Percentiles rank a stretch among this genome's conserved stretches.
Conservation (phyloP, 1,284 basidiomycete species). For the Cryptococcus sp. region DNA sequence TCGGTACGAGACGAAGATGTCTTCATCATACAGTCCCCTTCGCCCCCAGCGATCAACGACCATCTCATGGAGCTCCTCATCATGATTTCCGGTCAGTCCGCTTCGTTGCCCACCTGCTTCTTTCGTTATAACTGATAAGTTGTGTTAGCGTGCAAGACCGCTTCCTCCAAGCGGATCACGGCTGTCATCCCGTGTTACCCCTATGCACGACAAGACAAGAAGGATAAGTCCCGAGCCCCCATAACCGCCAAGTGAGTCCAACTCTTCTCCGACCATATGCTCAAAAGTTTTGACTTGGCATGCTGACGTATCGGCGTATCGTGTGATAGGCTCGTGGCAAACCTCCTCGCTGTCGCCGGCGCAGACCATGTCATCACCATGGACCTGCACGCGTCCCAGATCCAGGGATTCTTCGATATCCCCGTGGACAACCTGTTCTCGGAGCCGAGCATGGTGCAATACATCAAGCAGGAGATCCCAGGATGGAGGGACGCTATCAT, state of each 20-base stretch:
- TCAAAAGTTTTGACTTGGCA: background rate
- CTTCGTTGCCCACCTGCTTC: no score
- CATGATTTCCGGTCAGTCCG: constrained; percentile 54
- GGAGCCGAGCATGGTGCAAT: constrained; percentile 81
- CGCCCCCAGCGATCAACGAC: constrained; percentile 55
- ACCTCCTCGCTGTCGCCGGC: constrained; percentile 94
- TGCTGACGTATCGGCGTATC: background rate
- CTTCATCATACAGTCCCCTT: constrained; percentile 82
- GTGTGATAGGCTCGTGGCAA: constrained; percentile 68
- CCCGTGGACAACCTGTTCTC: constrained; percentile 96
- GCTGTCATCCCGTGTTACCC: constrained; percentile 98
- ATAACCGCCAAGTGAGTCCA: constrained; percentile 82
- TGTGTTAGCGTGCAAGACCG: constrained; percentile 85
- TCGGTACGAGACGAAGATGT: constrained; percentile 97
- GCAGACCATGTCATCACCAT: constrained; percentile 99
- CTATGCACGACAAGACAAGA: constrained; percentile 96
- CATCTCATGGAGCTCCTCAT: constrained; percentile 59
- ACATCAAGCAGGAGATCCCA: constrained; percentile 84
- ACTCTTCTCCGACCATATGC: background rate
- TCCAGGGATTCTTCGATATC: constrained; percentile 99
- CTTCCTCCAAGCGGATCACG: constrained; percentile 92
- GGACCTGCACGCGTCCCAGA: constrained; percentile 97
- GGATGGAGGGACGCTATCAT: constrained; percentile 89
- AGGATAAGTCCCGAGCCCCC: constrained; percentile 93
- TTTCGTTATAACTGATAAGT: background rate